phyloP scores from a whole-genome alignment of 805 yeast genomes.

The Metschnikowia drakensbergensis region DNA sequence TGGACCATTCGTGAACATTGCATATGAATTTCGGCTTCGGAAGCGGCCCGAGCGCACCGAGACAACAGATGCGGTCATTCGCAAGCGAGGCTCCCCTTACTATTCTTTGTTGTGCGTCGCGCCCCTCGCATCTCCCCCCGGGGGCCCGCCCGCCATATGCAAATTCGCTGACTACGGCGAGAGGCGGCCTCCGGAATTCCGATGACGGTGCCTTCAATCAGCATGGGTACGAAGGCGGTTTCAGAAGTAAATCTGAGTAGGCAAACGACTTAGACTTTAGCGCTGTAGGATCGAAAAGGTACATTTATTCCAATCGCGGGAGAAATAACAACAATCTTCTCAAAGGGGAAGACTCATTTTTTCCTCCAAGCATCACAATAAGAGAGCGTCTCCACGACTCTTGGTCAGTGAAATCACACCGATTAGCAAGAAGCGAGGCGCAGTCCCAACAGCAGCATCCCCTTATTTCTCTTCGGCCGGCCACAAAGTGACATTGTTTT shows the following conservation, averaged over 20 bases:
- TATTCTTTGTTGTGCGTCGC: constrained; percentile 2
- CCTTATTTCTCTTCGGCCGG: neutral
- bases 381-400: constrained; percentile 2
- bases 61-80: neutral
- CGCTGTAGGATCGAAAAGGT: neutral
- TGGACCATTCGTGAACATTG: neutral
- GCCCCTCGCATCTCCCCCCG: constrained; percentile 3
- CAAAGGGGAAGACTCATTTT: constrained; percentile 3
- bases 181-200: no score
- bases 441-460: neutral
- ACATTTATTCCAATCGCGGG: constrained; percentile 5
- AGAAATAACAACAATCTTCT: constrained; percentile 5
- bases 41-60: neutral
- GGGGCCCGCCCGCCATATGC: neutral
- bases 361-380: neutral
- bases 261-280: neutral
- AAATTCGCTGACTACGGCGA: neutral
- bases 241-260: neutral
- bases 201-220: no score
- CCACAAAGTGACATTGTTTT: neutral
- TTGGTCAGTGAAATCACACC: neutral
- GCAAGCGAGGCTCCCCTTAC: constrained; percentile 3
- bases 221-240: neutral
- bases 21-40: neutral
- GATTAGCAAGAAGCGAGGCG: neutral